Base-by-base conservation (phyloP, 495 filamentous ascomycete genomes). In the Bombardia bombarda region DNA sequence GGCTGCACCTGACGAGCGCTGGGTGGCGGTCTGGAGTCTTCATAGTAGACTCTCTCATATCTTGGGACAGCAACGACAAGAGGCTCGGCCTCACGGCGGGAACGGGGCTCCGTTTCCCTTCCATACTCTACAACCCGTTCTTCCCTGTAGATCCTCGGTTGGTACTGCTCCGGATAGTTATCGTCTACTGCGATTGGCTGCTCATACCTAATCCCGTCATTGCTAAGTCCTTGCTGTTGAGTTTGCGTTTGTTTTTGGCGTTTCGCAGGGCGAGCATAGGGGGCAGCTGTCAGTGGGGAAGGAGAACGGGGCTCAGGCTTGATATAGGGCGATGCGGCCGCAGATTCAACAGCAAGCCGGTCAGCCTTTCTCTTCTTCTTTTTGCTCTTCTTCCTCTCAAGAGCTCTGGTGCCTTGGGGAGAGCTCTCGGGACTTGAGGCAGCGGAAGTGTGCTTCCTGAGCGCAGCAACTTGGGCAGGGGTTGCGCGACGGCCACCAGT, bases 271-370 rank as follows among this genome's bases (percentile, higher is more conserved):
- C 72, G 65, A 31, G 67, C 56, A 38, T 68, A 69, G 24, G 65
- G 69, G 24, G 69, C 68, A 42, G 76, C 74, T 34, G 71, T 64
- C 38, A 86, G 70, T 12, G 84, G 86, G 16, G 86, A 87, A 2
- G 86, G 86, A 1, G 89, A 95, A 10, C 83, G 72, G 7, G 89
- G 89, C 58, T 96, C 90, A 47, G 83, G 75, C 56, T 96, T 96
- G 56, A 96, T 88, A 53, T 77, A 77, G 7, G 84, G 73, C 20
- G 69, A 72, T 10, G 52, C 62, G 4, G 59, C 56, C 12, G 47
- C 42, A 30, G 46, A 20, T 43, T 62, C 70, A 48, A 49, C 59
- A 51, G 49, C 59, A 51, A 60, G 56, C 51, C 52, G 44, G 24
- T 68, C 69, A 19, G 63, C 61, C 56, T 68, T 73, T 52, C 65